Conservation (phyloP, 345 rosid species). For the Lagerstroemia speciosa region DNA sequence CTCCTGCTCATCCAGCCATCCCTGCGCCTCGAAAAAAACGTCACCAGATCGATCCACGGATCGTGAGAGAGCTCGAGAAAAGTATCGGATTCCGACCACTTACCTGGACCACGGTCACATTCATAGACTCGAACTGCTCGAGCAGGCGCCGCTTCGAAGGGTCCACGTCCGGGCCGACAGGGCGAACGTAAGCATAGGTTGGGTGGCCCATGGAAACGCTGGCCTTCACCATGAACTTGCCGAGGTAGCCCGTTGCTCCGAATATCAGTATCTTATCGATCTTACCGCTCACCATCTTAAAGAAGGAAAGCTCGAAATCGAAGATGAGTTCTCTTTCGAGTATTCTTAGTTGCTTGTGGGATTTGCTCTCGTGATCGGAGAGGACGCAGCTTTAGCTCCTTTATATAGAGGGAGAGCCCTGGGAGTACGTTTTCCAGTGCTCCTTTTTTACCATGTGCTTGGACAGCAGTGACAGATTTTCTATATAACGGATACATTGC, state of each 20-base stretch:
- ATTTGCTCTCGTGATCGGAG: too few species aligned
- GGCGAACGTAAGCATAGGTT: constrained; percentile 23
- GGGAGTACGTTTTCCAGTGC: too few species aligned
- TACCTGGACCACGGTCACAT: constrained; percentile 26
- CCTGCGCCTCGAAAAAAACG: constrained; percentile 7
- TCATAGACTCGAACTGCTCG: constrained; percentile 19
- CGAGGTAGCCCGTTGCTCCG: constrained; percentile 28
- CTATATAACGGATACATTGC: too few species aligned
- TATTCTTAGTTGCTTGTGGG: too few species aligned
- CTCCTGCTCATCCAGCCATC: constrained; percentile 29
- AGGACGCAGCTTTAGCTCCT: too few species aligned
- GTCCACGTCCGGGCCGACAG: background rate
- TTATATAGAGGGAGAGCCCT: too few species aligned
- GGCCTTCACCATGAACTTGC: constrained; percentile 24
- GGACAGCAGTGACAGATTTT: too few species aligned
- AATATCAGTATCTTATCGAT: constrained; percentile 20
- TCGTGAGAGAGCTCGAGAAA: background rate
- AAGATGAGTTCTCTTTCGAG: too few species aligned
- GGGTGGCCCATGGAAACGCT: constrained; percentile 20
- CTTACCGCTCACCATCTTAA: too few species aligned
- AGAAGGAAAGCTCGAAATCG: too few species aligned
- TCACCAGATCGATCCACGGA: background rate
- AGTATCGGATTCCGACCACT: background rate
- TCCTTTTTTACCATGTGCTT: too few species aligned
- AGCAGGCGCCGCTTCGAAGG: constrained; percentile 16